Evolutionary conservation across 1,284 basidiomycete genomes (phyloP), one percentile per base, ranked within the genome.

Genomic region (Grifola frondosa): DNA sequence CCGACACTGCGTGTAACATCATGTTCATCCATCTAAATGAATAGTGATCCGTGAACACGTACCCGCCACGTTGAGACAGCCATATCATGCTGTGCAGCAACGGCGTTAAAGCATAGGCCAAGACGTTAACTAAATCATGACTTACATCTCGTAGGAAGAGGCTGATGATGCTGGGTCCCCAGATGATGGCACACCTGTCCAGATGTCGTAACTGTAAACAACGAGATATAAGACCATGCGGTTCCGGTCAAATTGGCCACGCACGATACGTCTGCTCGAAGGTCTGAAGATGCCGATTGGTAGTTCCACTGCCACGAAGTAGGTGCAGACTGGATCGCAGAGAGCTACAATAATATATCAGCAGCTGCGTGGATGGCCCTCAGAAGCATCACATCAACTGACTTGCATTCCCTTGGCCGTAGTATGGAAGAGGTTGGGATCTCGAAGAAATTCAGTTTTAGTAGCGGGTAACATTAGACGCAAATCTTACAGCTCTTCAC

Each of bases 41-140:
- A 3, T 23, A 10, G 6, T 6, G 12, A 34, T 10, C 31, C 6
- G 16, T 13, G 28, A 22, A 24, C 52, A 50, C 65, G 21, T 57
- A 80, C 78, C 74, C 75, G 56, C 78, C 78, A n/a, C 71, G 68
- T 16, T 75, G 68, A 36, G 78, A 80, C 4, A 80, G 69, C 79
- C 78, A 80, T 40, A 80, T 78, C 78, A 80, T 81, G 41, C 77
- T 78, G 46, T 7, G 30, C 5, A 19, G 26, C 17, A 33, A 23
- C 3, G 23, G 20, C 12, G 10, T 13, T 22, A 38, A 13, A 36
- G 20, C 19, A 25, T 28, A 16, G 24, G 4, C 6, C 5, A 24
- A n/a, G 10, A 11, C 9, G 16, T 4, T 8, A 12, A 17, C 25
- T 12, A 12, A 20, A 9, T n/a, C 1, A 15, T 2, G 4, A 42